phyloP scores from a whole-genome alignment of 768 basidiomycete genomes.

The Artomyces pyxidatus region DNA sequence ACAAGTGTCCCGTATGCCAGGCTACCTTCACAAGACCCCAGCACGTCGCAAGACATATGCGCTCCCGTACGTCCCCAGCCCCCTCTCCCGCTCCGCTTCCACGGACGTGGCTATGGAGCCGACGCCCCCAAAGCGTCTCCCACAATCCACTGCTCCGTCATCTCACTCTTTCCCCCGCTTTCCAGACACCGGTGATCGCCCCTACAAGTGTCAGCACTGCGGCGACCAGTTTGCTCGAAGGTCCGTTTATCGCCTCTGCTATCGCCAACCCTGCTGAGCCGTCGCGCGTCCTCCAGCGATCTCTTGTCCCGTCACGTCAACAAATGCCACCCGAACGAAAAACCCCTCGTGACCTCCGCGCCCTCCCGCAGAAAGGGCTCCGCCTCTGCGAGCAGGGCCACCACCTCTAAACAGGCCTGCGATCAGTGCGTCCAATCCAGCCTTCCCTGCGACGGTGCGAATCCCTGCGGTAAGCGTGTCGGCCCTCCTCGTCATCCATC shows the following conservation, averaged over 20 bases:
- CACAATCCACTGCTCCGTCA: constrained; percentile 4
- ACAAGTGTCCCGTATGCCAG: constrained; percentile 82
- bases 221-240: constrained; percentile 88
- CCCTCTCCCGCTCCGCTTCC: constrained; percentile 9
- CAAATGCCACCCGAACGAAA: constrained; percentile 81
- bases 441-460: constrained; percentile 70
- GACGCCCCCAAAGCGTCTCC: neutral
- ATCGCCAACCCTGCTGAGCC: neutral
- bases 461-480: constrained; percentile 59
- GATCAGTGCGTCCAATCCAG: constrained; percentile 76
- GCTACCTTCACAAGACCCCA: constrained; percentile 85
- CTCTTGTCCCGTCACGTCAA: constrained; percentile 80
- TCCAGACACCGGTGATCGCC: constrained; percentile 81
- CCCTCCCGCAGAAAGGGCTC: constrained; percentile 57
- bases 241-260: constrained; percentile 26
- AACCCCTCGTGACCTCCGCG: constrained; percentile 34
- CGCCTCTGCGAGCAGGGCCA: constrained; percentile 59
- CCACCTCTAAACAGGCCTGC: constrained; percentile 77
- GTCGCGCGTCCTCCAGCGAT: constrained; percentile 40
- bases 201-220: constrained; percentile 83
- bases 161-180: constrained; percentile 6
- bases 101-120: constrained; percentile 6
- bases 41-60: constrained; percentile 87
- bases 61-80: constrained; percentile 60
- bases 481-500: constrained; percentile 1